Conservation (phyloP, 768 basidiomycete species). For the Tulasnella sp. region DNA sequence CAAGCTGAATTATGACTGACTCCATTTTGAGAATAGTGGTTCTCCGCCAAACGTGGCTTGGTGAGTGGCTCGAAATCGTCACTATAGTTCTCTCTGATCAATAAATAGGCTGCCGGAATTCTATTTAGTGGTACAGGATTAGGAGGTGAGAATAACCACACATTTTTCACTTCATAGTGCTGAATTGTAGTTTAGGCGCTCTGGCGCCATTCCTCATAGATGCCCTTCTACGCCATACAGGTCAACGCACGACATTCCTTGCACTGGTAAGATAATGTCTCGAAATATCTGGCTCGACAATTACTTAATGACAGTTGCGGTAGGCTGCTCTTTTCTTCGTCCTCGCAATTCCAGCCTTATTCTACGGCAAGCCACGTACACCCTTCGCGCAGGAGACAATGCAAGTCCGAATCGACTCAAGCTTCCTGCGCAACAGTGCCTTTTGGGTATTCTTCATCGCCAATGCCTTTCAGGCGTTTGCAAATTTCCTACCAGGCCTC, state of each 20-base stretch:
- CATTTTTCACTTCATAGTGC: too few species aligned
- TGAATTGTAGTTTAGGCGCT: too few species aligned
- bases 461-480: constrained; percentile 2
- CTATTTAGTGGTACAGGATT: too few species aligned
- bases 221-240: too few species aligned
- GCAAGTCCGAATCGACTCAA: neutral
- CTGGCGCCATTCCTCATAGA: too few species aligned
- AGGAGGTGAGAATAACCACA: too few species aligned
- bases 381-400: neutral
- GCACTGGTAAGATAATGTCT: too few species aligned
- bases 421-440: neutral
- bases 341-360: neutral
- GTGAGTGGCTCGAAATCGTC: too few species aligned
- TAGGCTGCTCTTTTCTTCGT: constrained; percentile 1
- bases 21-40: neutral
- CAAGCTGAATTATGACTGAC: neutral
- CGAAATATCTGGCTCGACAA: too few species aligned
- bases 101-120: too few species aligned
- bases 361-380: constrained; percentile 6
- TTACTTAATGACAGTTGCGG: neutral
- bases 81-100: too few species aligned
- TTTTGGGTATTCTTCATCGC: constrained; percentile 7
- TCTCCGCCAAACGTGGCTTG: constrained; percentile 9
- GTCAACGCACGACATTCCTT: too few species aligned
- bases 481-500: constrained; percentile 9